Evolutionary conservation across 2,329 filamentous ascomycete genomes (phyloP), one percentile per base, ranked within the genome.

Genomic region (Xylariaceae sp.): DNA sequence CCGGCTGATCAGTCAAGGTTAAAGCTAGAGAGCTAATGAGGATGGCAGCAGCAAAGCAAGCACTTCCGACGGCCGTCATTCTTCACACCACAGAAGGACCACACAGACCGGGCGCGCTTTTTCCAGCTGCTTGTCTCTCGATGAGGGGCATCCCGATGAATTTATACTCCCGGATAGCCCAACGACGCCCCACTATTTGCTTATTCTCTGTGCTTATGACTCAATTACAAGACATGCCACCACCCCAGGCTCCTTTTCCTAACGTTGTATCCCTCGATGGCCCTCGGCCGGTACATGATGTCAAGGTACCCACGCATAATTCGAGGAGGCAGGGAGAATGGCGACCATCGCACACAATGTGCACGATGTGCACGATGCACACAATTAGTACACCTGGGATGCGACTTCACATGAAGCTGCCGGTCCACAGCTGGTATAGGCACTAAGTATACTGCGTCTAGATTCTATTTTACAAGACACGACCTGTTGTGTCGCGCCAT

Each of bases 121-220:
- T 56, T 44, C 50, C 61, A 45, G 23, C 42, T 52, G 51, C 23
- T 54, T 47, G 57, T 23, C 42, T 56, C 54, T 54, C 42, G 34
- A 50, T 51, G 59, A 60, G 66, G 67, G 67, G 64, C 48, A 15
- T 30, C 63, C 57, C 64, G 62, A 52, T 55, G 63, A 64, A 66
- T 74, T 72, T 75, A 64, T 64, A 64, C 45, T 63, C 49, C 52
- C 52, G 52, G 10, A 39, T 23, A 17, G 48, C 47, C 55, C 51
- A 57, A 39, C 54, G 9, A 47, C 5, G 55, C 49, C 52, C 62
- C 60, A 60, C 60, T 55, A 51, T 56, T 57, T 44, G 10, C 55
- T 37, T 48, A 50, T 62, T 39, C 35, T 53, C 49, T 18, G 10
- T 51, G 11, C 34, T 18, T 56, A 59, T 63, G 61, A 60, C 61